Evolutionary conservation across 129 eudicot genomes (phyloP), one percentile per base, ranked within the genome.

Genomic region (Artemisia argyi): DNA sequence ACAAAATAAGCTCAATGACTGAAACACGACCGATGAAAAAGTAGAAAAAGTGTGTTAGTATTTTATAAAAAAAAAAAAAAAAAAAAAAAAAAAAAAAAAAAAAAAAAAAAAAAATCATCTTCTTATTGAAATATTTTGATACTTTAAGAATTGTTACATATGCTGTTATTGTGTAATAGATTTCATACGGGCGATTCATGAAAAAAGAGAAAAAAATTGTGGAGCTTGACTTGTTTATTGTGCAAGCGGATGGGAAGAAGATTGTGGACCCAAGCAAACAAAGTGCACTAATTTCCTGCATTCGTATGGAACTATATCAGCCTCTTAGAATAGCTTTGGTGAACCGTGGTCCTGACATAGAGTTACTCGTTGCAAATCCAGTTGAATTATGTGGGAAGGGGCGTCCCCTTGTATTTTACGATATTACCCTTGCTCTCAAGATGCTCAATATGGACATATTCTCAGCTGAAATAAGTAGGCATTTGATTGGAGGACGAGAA

Each of bases 331-430:
- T 88, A 20, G 87, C 77, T 52, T 69, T 88, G 49, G 88, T 88
- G 52, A 88, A 81, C 82, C 85, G 96, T 19, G 97, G 97, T 52
- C 97, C 96, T 61, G 97, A 91, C 64, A 78, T 83, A 3, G 97
- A 91, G 78, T 66, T 91, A 70, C 60, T 91, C 42, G 97, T 91
- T 3, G 93, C 89, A 56, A 91, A 91, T 66, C 96, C 93, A 2
- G 96, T 91, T 58, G 97, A 91, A 77, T 71, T 88, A 73, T 91
- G 96, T 14, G 96, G 97, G 61, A 71, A 82, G 79, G 97, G 97
- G 15, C 85, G 97, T 18, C 97, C 97, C 30, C 78, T 73, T 32
- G 77, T 73, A 16, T 73, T 73, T 61, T 73, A 61, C 44, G 69
- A 73, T 49, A 73, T 73, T 18, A 61, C 77, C 30, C 69, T 61